Conservation (phyloP, 352 stramenopile genomes). For the Thalassiosira allenii region DNA sequence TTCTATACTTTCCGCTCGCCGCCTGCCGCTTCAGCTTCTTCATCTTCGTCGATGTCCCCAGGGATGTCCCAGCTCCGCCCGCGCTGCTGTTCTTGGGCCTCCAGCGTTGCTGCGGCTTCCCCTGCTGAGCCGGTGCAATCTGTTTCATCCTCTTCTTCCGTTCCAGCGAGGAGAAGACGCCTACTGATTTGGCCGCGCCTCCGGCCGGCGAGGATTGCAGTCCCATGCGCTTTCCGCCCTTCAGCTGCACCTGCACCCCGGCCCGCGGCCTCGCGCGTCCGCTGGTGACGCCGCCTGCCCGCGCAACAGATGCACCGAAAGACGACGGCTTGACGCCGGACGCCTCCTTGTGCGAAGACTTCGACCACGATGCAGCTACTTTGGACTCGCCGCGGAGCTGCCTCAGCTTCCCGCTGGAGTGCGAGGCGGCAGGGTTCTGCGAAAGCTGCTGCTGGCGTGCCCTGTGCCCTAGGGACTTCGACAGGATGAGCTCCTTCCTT, state of each 20-base stretch:
- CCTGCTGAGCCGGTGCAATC: neutral
- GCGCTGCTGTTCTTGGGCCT: neutral
- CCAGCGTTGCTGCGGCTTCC: neutral
- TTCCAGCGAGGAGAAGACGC: slow-evolving; percentile 49
- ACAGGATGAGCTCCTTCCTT: slow-evolving; percentile 45
- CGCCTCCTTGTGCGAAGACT: slow-evolving; percentile 14
- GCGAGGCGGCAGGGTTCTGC: too few relatives aligned
- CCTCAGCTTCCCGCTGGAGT: slow-evolving; percentile 20
- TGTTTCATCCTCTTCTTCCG: slow-evolving; percentile 22
- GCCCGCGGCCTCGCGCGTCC: neutral
- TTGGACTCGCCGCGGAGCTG: slow-evolving; percentile 39
- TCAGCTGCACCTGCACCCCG: slow-evolving; percentile 28
- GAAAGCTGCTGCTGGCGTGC: slow-evolving; percentile 11
- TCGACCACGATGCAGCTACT: slow-evolving; percentile 28
- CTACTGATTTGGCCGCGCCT: slow-evolving; percentile 25
- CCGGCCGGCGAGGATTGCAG: slow-evolving; percentile 20
- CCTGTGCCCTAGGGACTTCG: slow-evolving; percentile 39
- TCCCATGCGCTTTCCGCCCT: slow-evolving; percentile 48
- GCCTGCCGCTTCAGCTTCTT: too few relatives aligned
- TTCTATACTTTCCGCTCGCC: too few relatives aligned
- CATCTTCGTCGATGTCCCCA: too few relatives aligned
- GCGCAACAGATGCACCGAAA: slow-evolving; percentile 10
- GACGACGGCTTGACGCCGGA: neutral
- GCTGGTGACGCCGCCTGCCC: slow-evolving; percentile 3
- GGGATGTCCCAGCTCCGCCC: too few relatives aligned